Evolutionary conservation across 805 yeast genomes (phyloP), one percentile per base, ranked within the genome.

Genomic region (Starmerella cellae): DNA sequence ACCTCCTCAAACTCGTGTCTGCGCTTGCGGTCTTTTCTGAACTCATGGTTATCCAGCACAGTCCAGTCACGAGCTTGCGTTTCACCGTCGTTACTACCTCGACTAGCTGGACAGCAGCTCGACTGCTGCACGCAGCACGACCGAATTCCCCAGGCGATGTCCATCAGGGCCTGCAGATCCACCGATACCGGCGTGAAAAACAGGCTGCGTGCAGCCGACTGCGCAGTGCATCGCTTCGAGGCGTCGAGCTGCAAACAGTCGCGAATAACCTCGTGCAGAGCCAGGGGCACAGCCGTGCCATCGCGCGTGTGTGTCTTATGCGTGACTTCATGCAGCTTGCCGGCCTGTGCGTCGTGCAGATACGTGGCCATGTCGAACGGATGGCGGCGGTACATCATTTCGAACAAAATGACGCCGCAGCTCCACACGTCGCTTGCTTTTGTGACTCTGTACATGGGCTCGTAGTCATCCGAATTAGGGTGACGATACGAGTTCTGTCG

Each of bases 401-500:
- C 97, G 61, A 85, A 88, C 1, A 91, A 67, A 3, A 91, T 88
- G 59, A 97, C 85, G 0, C 98, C 98, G 62, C 95, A 82, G 18
- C 97, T 85, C 98, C 98, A 91, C 14, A 91, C 77, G 63, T 91
- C 98, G 2, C 96, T 81, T 0, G 97, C 95, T 54, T 78, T 79
- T 1, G 97, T 96, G 10, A 87, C 94, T 59, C 75, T 82, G 88
- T 56, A 57, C 37, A 43, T 79, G 64, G 29, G 63, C 43, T 42
- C 43, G 6, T 28, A 42, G 16, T 28, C 34, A 6, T 31, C n/a
- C 21, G n/a, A 6, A 8, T 6, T 17, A 14, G 31, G 17, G 5
- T 13, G 8, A n/a, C n/a, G n/a, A n/a, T n/a, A n/a, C 8, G 31
- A 17, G 8, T 5, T 18, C 21, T 16, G 8, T 8, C 11, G 16